These are phyloP conservation scores for Daldinia sp. DNA, from an alignment of 2,329 filamentous ascomycete species.

Conservation along the genomic window DNA sequence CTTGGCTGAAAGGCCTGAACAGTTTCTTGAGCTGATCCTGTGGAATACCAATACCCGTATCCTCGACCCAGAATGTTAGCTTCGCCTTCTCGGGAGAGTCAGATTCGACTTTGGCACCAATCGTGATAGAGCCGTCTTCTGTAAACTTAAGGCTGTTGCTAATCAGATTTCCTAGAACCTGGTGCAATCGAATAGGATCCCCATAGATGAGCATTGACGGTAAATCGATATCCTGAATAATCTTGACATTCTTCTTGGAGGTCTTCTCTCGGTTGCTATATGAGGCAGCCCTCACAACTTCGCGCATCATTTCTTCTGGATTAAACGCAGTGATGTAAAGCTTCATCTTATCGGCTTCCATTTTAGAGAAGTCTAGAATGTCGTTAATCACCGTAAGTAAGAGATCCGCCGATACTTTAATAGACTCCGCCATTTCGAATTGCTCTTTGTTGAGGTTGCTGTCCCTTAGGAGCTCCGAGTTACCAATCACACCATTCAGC, in stretches of 20 bases:
- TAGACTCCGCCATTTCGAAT: constrained; percentile 86
- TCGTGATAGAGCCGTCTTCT: constrained; percentile 83
- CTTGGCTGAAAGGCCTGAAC: constrained; percentile 92
- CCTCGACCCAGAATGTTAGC: constrained; percentile 84
- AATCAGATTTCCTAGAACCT: constrained; percentile 82
- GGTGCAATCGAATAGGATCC: constrained; percentile 71
- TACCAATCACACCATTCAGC: constrained; percentile 88
- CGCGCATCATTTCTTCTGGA: constrained; percentile 71
- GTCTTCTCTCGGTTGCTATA: constrained; percentile 72
- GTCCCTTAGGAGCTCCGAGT: constrained; percentile 83
- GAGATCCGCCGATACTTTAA: constrained; percentile 84
- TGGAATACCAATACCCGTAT: constrained; percentile 92
- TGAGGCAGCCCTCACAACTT: constrained; percentile 71
- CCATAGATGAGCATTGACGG: constrained; percentile 77
- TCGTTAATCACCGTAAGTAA: constrained; percentile 94
- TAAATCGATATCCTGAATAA: constrained; percentile 74
- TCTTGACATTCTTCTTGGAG: constrained; percentile 68
- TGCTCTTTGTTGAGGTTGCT: constrained; percentile 79
- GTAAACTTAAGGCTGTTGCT: constrained; percentile 96
- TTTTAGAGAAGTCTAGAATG: constrained; percentile 94
- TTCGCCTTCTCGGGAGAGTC: constrained; percentile 76
- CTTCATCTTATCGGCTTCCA: constrained; percentile 88
- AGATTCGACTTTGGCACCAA: constrained; percentile 75
- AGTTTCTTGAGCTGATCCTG: constrained; percentile 83
- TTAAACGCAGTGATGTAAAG: constrained; percentile 76